A percentile compares a stretch with the other conserved stretches of the same genome.
Evolutionary conservation across 2,329 filamentous ascomycete species (phyloP).

Genomic region (Cryphonectria radicalis): DNA sequence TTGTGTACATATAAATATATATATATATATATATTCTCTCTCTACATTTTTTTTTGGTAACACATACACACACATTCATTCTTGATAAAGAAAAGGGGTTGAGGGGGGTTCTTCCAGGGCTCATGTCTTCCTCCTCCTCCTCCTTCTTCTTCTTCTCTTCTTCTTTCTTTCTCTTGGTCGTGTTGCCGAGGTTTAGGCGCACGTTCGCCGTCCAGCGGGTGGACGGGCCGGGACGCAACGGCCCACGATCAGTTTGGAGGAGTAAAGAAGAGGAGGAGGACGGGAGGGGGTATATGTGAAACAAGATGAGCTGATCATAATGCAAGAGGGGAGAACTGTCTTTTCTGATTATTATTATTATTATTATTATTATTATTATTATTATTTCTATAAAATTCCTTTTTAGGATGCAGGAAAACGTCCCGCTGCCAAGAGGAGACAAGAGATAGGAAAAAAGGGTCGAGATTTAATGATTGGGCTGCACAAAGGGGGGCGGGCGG

Average conservation of each 20-base stretch:
- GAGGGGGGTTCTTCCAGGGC: not conserved
- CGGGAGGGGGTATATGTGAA: not conserved
- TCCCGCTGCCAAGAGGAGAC: not conserved
- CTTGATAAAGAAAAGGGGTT: too few species aligned
- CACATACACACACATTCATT: too few species aligned
- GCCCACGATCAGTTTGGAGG: constrained; percentile 2
- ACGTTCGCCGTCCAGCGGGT: constrained; percentile 20
- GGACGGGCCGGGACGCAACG: constrained; percentile 20
- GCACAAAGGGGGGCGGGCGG: not conserved
- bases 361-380: not conserved
- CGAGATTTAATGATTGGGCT: not conserved
- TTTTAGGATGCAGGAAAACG: not conserved
- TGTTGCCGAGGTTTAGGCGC: constrained; percentile 28
- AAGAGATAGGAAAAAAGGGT: not conserved
- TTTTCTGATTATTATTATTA: not conserved
- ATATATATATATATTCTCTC: too few species aligned
- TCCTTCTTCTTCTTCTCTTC: not conserved
- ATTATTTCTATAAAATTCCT: not conserved
- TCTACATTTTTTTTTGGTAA: too few species aligned
- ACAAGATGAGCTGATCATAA: not conserved
- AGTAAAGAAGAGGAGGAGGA: not conserved
- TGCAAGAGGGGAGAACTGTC: not conserved
- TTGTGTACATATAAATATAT: too few species aligned
- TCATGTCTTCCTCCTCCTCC: not conserved
- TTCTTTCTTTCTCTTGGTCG: not conserved